Evolutionary conservation across 768 basidiomycete species (phyloP), one percentile per base, ranked within the genome.

Genomic region (Podaxis rugospora): DNA sequence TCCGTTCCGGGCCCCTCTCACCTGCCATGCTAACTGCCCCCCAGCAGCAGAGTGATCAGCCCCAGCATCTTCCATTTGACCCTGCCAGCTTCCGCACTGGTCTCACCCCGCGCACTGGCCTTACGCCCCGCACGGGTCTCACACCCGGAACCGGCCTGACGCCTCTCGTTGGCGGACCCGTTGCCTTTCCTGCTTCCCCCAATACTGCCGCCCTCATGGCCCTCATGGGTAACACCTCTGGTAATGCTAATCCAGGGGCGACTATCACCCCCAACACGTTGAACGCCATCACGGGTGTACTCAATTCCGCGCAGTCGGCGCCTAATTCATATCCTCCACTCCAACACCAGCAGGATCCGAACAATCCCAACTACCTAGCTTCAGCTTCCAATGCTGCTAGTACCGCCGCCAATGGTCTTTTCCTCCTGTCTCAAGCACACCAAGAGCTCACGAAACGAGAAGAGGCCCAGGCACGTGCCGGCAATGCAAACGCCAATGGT

Each of bases 371-470:
- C 70, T 77, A 78, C 49, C 69, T 76, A 39, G 59, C 76, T 4
- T 75, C 77, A 21, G 75, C 89, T 2, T 79, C 80, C 51, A 86
- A 76, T 44, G 83, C 89, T 7, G 80, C 92, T 1, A 83, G 74
- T 47, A 80, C 85, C 18, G 92, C 93, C 57, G 90, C 93, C 55
- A 97, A 96, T 70, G 95, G 95, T 27, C 84, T 98, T 50, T 98
- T 95, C 76, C 80, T 98, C 51, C 86, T 98, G 56, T 90, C 88
- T 0, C 95, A 98, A 75, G 95, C 95, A 27, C 95, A 97, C 70
- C 95, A 97, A 72, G 95, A 96, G 79, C 85, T 97, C 62, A 92
- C 92, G 39, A 96, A 95, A 76, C 86, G 93, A n/a, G 94, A 96
- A 73, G 90, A 93, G 71, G 87, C 88, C 0, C 86, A 89, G 69